phyloP scores from a whole-genome alignment of 2,329 filamentous ascomycete genomes.

The Stromatinia cepivora region DNA sequence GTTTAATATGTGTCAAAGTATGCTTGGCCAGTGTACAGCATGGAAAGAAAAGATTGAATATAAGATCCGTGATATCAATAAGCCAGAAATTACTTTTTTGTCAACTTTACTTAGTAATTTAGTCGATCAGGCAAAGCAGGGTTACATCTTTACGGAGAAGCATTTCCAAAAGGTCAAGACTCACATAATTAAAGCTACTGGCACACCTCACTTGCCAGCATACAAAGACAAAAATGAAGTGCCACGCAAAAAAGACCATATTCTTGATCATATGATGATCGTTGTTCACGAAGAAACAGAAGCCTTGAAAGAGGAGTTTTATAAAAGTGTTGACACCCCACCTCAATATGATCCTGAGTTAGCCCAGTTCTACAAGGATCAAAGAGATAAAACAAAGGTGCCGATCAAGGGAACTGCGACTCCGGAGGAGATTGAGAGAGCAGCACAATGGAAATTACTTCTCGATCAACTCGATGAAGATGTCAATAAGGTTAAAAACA shows the following conservation, averaged over 20 bases:
- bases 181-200: neutral
- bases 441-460: conserved; percentile 25
- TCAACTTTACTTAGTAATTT: conserved; percentile 55
- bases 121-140: conserved; percentile 60
- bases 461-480: neutral
- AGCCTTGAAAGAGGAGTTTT: conserved; percentile 28
- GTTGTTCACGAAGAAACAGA: conserved; percentile 48
- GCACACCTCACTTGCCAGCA: neutral
- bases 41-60: conserved; percentile 66
- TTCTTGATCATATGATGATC: conserved; percentile 65
- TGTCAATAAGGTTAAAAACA: conserved; percentile 4
- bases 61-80: conserved; percentile 51
- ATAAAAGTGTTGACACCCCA: conserved; percentile 21
- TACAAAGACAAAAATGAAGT: neutral
- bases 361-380: conserved; percentile 26
- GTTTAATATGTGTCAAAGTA: conserved; percentile 57
- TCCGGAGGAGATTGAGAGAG: neutral
- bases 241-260: conserved; percentile 45
- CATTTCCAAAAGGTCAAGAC: conserved; percentile 43
- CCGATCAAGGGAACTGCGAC: conserved; percentile 19
- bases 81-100: conserved; percentile 48
- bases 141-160: conserved; percentile 49
- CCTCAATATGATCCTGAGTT: conserved; percentile 35
- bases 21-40: conserved; percentile 64
- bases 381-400: conserved; percentile 25